Evolutionary conservation across 106 monocot species (phyloP), one percentile per base, ranked within the genome.

Genomic region (Chionographis japonica): DNA sequence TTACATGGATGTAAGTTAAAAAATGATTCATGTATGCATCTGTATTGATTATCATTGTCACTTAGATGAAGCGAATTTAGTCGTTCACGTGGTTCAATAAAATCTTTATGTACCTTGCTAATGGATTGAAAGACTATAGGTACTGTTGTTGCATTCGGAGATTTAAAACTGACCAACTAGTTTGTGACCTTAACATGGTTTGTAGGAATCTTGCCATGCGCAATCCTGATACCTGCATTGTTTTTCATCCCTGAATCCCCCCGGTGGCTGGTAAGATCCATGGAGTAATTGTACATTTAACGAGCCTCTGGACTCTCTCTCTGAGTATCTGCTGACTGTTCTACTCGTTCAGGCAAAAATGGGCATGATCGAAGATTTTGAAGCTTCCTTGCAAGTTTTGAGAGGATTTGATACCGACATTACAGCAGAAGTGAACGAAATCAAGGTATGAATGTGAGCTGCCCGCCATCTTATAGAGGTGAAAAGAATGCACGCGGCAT

Each of bases 191-290:
- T 17, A 10, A 10, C 16, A 16, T 52, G 12, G 49, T 58, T 27
- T 89, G 56, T 67, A 95, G 95, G 95, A 62, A 76, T 80, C 43
- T 53, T 95, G 70, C 95, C 95, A 14, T 95, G 95, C 71, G 89
- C 80, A 49, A 70, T 91, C 50, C 74, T 95, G 46, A 89, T 95
- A 63, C 95, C 95, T 60, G 89, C 86, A 50, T 68, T 95, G 12
- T 95, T 95, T 74, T 95, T 95, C 62, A 95, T 95, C 62, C 95
- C 92, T 4, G 95, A 95, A 77, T 95, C 95, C 37, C 95, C 95
- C 35, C 81, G 95, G 63, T 95, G 94, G 94, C 74, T 94, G 94
- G 90, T 94, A 69, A 63, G 71, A 37, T 56, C 56, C 18, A 52
- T 40, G 58, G 60, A 60, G 12, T 18, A 3, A 56, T 35, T n/a